Conservation (phyloP, 805 yeast genomes). For the Komagataella pastoris region DNA sequence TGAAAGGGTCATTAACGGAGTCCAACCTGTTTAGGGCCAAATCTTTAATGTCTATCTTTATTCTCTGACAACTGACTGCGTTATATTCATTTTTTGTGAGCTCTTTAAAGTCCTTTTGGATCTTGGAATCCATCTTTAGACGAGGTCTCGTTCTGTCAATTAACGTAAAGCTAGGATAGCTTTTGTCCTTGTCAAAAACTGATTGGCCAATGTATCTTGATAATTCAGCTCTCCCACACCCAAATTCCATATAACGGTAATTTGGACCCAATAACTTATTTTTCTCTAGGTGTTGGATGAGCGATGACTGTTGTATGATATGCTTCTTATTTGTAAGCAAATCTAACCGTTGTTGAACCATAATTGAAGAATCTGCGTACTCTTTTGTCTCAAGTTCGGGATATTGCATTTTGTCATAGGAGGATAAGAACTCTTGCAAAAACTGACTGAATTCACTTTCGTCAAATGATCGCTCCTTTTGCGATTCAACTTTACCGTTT, state of each 20-base stretch:
- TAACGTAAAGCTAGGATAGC: constrained; percentile 28
- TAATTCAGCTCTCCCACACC: constrained; percentile 84
- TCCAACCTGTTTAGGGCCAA: constrained; percentile 26
- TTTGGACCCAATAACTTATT: constrained; percentile 21
- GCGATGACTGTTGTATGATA: constrained; percentile 69
- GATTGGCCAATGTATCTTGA: constrained; percentile 43
- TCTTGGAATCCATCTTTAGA: constrained; percentile 65
- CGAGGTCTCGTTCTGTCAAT: constrained; percentile 70
- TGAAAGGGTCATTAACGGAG: constrained; percentile 2
- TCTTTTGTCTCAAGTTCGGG: constrained; percentile 5
- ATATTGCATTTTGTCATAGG: constrained; percentile 6
- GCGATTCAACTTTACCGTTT: constrained; percentile 21
- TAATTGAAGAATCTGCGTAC: constrained; percentile 13
- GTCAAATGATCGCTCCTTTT: constrained; percentile 3
- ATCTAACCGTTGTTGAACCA: constrained; percentile 28
- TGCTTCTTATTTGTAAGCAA: constrained; percentile 56
- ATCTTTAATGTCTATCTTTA: constrained; percentile 74
- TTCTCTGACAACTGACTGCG: constrained; percentile 24
- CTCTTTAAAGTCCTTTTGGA: constrained; percentile 36
- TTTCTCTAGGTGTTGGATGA: constrained; percentile 52
- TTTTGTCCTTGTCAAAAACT: constrained; percentile 7
- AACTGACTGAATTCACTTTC: constrained; percentile 11
- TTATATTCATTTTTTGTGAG: constrained; percentile 12
- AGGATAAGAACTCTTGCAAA: constrained; percentile 6
- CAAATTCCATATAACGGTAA: constrained; percentile 56